These are phyloP conservation scores for Xylariaceae sp. DNA, from an alignment of 2,329 filamentous ascomycete species.

Conservation along the genomic window DNA sequence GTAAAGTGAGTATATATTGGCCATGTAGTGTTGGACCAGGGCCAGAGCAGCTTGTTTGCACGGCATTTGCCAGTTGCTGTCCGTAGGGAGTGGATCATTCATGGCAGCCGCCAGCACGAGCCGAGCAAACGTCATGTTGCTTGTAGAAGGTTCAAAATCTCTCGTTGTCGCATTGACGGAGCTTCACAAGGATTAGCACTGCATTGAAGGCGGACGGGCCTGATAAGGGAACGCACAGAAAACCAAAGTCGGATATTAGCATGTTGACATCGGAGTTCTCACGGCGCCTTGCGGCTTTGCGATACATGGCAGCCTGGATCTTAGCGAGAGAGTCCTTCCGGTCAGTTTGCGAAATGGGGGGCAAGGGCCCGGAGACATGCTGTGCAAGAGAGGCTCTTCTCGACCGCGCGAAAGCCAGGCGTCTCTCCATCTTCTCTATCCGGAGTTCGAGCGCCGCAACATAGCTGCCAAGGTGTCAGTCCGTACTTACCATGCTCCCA, in stretches of 20 bases:
- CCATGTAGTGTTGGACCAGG: conserved; percentile 77
- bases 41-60: conserved; percentile 61
- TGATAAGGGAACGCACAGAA: conserved; percentile 54
- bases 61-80: conserved; percentile 59
- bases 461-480: conserved; percentile 51
- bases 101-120: conserved; percentile 78
- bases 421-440: conserved; percentile 80
- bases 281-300: conserved; percentile 57
- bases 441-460: conserved; percentile 90
- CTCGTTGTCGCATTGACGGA: conserved; percentile 91
- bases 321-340: conserved; percentile 59
- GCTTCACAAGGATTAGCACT: conserved; percentile 39
- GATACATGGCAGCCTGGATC: conserved; percentile 58
- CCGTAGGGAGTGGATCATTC: conserved; percentile 64
- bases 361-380: conserved; percentile 54
- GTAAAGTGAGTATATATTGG: conserved; percentile 72
- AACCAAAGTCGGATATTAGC: conserved; percentile 88
- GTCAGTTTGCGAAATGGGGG: conserved; percentile 42
- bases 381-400: conserved; percentile 66
- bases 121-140: conserved; percentile 87
- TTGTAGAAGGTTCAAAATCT: conserved; percentile 85
- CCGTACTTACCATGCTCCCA: not conserved
- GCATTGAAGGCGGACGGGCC: not conserved
- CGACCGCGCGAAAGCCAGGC: conserved; percentile 63
- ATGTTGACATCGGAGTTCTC: conserved; percentile 88